A percentile compares a stretch with the other conserved stretches of the same genome.
Evolutionary conservation across 2,329 filamentous ascomycete genomes (phyloP).

Genomic region (Fusarium cyanostomum): DNA sequence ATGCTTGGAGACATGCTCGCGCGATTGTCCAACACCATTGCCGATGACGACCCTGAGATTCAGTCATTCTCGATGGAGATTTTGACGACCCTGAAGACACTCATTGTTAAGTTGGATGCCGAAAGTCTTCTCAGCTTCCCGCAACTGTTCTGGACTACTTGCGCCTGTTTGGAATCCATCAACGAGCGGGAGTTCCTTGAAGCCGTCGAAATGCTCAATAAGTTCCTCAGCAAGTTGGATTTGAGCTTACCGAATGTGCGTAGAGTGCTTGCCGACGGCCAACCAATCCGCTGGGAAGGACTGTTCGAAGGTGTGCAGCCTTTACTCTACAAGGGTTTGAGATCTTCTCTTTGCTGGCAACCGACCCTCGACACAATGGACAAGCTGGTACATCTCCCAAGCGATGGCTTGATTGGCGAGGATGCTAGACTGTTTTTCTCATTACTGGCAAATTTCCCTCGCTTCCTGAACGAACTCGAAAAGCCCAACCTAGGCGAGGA

Average conservation of each 20-base stretch:
- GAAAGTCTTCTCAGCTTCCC: conserved; percentile 88
- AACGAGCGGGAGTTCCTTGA: conserved; percentile 96
- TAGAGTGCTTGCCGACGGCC: conserved; percentile 76
- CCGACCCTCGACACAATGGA: conserved; percentile 81
- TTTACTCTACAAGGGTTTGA: conserved; percentile 88
- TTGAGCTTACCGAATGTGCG: conserved; percentile 76
- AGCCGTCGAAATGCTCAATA: conserved; percentile 89
- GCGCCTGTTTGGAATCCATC: conserved; percentile 94
- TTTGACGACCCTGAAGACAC: conserved; percentile 88
- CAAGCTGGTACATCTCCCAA: conserved; percentile 79
- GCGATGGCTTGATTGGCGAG: conserved; percentile 82
- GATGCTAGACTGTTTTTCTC: conserved; percentile 85
- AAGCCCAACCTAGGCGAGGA: conserved; percentile 64
- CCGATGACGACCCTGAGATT: conserved; percentile 92
- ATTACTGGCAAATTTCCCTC: conserved; percentile 89
- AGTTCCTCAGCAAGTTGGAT: conserved; percentile 85
- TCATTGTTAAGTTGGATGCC: conserved; percentile 85
- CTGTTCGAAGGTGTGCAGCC: conserved; percentile 86
- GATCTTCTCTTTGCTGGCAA: conserved; percentile 84
- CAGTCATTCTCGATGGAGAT: conserved; percentile 99
- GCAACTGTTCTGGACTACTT: conserved; percentile 97
- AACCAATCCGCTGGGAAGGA: conserved; percentile 89
- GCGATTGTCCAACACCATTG: conserved; percentile 93
- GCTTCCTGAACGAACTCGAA: conserved; percentile 84
- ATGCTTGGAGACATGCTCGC: conserved; percentile 99